Base-by-base conservation (phyloP, 2,329 filamentous ascomycete genomes). In the Myriosclerotinia curreyana region DNA sequence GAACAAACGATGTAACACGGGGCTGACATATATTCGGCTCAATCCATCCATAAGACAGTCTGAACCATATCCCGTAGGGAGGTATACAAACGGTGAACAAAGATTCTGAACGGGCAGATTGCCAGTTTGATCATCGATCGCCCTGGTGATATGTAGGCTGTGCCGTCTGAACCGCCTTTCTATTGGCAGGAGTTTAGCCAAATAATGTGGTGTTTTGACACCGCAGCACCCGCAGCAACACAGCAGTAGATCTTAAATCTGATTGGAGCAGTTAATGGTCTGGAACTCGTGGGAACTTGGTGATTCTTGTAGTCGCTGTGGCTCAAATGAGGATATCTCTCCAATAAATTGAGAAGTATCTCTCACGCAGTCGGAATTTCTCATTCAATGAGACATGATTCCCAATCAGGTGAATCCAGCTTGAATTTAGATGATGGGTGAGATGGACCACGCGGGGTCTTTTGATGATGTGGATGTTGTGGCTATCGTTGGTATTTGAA, bases 171-270 rank as follows among this genome's bases (percentile, higher is more conserved):
- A 8, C 14, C 8, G 4, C 25, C 42, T 36, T 34, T n/a, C 11
- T 36, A 59, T 38, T 59, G 55, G 55, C 55, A 48, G n/a, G 25
- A 48, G 20, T 59, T 48, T 38, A 48, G 55, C 55, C 55, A 55
- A 55, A 55, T 28, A 31, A 55, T 48, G 28, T 49, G 42, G 31
- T 58, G 55, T 17, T 48, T 59, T 48, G 40, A 56, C 40, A 56
- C 54, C 12, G 3, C 40, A 56, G 44, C 54, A 56, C 54, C 40
- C 40, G 40, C 40, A 17, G 40, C 20, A 44, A 48, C 55, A 49
- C 55, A 58, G 42, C 31, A 48, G 20, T 42, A 34, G 28, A 34
- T 56, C 54, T 55, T 0, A 15, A 34, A n/a, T 58, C 34, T 22
- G 11, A 58, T 58, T 46, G 40, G 40, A 34, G 54, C 17, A n/a